Percentiles rank a stretch among this genome's conserved stretches.
Conservation (phyloP, 2,329 filamentous ascomycete species). For the Botrytis cinerea region DNA sequence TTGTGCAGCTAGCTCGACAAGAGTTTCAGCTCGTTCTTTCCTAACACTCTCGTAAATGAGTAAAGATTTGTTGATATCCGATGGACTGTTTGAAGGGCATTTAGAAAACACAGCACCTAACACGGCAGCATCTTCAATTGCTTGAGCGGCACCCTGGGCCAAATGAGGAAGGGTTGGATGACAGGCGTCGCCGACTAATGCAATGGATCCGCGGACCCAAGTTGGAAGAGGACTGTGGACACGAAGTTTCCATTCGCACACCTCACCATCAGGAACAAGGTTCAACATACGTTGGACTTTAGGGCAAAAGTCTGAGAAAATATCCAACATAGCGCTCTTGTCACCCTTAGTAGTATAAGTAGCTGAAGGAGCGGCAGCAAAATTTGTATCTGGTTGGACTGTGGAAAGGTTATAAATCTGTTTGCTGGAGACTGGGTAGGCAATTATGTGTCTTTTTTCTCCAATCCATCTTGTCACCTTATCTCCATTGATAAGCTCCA, state of each 20-base stretch:
- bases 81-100: slow-evolving; percentile 43
- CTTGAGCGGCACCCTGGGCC: slow-evolving; percentile 67
- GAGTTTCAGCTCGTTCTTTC: slow-evolving; percentile 53
- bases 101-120: slow-evolving; percentile 54
- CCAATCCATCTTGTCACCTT: slow-evolving; percentile 75
- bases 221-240: slow-evolving; percentile 57
- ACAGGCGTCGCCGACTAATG: slow-evolving; percentile 63
- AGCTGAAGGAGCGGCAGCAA: slow-evolving; percentile 56
- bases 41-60: slow-evolving; percentile 57
- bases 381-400: slow-evolving; percentile 62
- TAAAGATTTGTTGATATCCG: slow-evolving; percentile 51
- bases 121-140: slow-evolving; percentile 66
- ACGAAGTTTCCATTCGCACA: slow-evolving; percentile 66
- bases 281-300: slow-evolving; percentile 59
- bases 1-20: slow-evolving; percentile 54
- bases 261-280: slow-evolving; percentile 60
- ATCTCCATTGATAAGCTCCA: slow-evolving; percentile 62
- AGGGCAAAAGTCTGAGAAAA: slow-evolving; percentile 62
- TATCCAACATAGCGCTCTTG: slow-evolving; percentile 61
- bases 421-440: slow-evolving; percentile 71
- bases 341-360: slow-evolving; percentile 65
- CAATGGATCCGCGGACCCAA: slow-evolving; percentile 59
- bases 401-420: slow-evolving; percentile 66
- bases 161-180: slow-evolving; percentile 70
- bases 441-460: slow-evolving; percentile 73